Conservation (phyloP, 225 moss, liverwort and hornwort genomes). For the Marchantia polymorpha region DNA sequence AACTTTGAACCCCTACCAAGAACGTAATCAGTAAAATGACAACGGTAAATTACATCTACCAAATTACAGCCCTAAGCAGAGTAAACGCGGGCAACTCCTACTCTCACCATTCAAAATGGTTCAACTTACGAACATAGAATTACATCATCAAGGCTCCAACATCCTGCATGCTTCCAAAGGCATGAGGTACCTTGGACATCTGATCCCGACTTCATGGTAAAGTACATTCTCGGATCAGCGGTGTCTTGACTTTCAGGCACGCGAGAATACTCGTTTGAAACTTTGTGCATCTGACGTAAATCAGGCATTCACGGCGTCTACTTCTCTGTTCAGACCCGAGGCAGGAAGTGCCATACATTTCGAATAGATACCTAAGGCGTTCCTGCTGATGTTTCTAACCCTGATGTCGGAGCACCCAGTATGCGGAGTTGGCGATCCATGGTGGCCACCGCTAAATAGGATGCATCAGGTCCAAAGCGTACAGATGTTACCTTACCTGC, state of each 20-base stretch:
- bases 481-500: slow-evolving; percentile 85
- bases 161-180: background rate
- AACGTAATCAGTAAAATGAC: background rate
- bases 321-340: background rate
- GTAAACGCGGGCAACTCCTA: background rate
- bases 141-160: slow-evolving; percentile 3
- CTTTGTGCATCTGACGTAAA: background rate
- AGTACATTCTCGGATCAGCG: background rate
- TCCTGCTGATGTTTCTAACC: slow-evolving; percentile 4
- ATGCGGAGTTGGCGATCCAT: slow-evolving; percentile 88
- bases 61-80: background rate
- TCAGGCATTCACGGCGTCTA: background rate
- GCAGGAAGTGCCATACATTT: background rate
- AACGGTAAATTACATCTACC: slow-evolving; percentile 4
- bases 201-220: background rate
- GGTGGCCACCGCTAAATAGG: slow-evolving; percentile 84
- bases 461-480: slow-evolving; percentile 93
- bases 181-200: background rate
- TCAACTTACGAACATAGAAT: background rate
- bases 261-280: background rate
- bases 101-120: background rate
- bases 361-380: slow-evolving; percentile 30
- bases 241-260: background rate
- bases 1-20: background rate
- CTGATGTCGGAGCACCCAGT: slow-evolving; percentile 64